Base-by-base conservation (phyloP, 495 filamentous ascomycete species). In the Xylaria scruposa region DNA sequence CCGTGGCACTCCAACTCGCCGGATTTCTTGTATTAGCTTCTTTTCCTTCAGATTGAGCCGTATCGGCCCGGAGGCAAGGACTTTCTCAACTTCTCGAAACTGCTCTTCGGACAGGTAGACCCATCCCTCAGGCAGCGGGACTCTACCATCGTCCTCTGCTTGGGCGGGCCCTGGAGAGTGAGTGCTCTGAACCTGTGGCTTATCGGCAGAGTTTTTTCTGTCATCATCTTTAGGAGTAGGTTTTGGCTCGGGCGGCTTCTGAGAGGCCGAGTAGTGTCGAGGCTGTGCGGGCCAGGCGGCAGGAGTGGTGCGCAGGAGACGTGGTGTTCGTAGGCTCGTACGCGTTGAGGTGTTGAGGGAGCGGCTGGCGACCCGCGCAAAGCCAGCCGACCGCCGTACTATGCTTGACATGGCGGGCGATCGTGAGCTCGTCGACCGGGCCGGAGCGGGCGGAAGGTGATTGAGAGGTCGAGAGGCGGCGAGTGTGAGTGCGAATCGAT, bases 361-460 rank as follows among this genome's bases (percentile, higher is more conserved):
- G 70, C 83, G 83, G 79, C 83, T 87, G 76, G 89, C 87, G 78
- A 88, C 83, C 80, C 89, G 86, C 80, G 88, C 87, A 80, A 92
- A 78, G 81, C 87, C 85, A 81, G 88, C 86, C 78, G 91, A 88
- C 80, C 88, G 89, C 76, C 90, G 88, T 72, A 92, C 83, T 75
- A 91, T 78, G 79, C 85, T 85, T 78, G 90, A 88, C 90, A 92
- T 92, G 79, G 77, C 85, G 82, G 83, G 82, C 79, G 79, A 79
- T 75, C 67, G 60, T 26, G 56, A 66, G 51, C 70, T 67, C 53
- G 64, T 68, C 61, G 70, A 60, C 70, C 53, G 38, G 67, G 58
- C 33, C 58, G 58, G 58, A 67, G 46, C 58, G 68, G 65, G 58
- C 47, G 61, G 72, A 44, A 42, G 70, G 46, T 68, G 64, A 66